Evolutionary conservation across 1,284 basidiomycete genomes (phyloP), one percentile per base, ranked within the genome.

Genomic region (Cryptococcus sp.): DNA sequence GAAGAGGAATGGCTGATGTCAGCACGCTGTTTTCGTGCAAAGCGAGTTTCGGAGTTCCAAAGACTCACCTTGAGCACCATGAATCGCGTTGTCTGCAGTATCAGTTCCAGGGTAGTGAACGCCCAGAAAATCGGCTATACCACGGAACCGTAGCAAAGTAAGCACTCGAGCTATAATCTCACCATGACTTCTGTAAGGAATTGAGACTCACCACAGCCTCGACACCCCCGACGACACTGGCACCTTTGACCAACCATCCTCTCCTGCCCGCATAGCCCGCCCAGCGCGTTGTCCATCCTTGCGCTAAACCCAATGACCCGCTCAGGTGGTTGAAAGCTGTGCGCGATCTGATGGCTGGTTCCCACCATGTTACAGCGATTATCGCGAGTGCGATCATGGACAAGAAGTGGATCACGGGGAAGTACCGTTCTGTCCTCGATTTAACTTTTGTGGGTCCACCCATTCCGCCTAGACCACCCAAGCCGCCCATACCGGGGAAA

Each of bases 101-200:
- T 68, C 11, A 75, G 65, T 48, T 78, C 72, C 17, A 80, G 58
- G 0, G 78, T 78, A 0, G 68, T 58, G 54, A 78, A 80, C 0
- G 78, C 76, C 73, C 75, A 79, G 63, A 80, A 80, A 15, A 79
- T 59, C n/a, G 78, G 78, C 78, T 80, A 55, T 10, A 4, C 7
- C 30, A 35, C 13, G 30, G 30, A 35, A 13, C 7, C 30, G 30
- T 8, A 35, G 16, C 25, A 35, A 50, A 6, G 39, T 38, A 40
- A 41, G 17, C 17, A 3, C 5, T 53, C 51, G 48, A 25, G 53
- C 59, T 22, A 19, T 16, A 47, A n/a, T 5, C 4, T 47, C 20
- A 47, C 22, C n/a, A 19, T 23, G 46, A 47, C 46, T 8, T 6
- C 6, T 41, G 35, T 11, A 16, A 17, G 52, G 17, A 30, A 41